phyloP scores from a whole-genome alignment of 306 rosid species.

The Trifolium fragiferum region DNA sequence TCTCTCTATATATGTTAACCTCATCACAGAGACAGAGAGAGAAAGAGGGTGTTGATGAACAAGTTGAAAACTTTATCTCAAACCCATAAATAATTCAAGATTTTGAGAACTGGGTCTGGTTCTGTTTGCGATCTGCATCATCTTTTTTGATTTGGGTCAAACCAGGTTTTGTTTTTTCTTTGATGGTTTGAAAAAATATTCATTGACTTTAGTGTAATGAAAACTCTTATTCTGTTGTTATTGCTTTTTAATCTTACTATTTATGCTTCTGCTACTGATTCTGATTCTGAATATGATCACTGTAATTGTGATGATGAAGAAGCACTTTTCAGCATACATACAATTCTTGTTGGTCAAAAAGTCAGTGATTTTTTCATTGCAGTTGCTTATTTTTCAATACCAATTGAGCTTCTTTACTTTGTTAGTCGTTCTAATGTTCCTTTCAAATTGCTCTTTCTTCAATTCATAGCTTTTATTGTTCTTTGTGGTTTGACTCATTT shows the following conservation, averaged over 20 bases:
- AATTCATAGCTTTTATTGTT: slow-evolving; percentile 84
- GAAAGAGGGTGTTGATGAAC: neutral
- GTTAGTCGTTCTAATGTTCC: slow-evolving; percentile 89
- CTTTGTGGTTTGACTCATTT: slow-evolving; percentile 89
- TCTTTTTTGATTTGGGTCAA: slow-evolving; percentile 7
- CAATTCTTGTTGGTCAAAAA: slow-evolving; percentile 71
- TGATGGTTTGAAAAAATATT: neutral
- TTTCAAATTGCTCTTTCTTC: slow-evolving; percentile 83
- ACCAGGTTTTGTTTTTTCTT: slow-evolving; percentile 16
- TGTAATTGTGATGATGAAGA: slow-evolving; percentile 74
- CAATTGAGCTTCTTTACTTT: slow-evolving; percentile 86
- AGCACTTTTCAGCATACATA: slow-evolving; percentile 64
- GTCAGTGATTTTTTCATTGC: slow-evolving; percentile 88
- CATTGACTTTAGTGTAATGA: slow-evolving; percentile 35
- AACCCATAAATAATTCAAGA: slow-evolving; percentile 2
- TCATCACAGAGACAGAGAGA: neutral
- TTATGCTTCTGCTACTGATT: slow-evolving; percentile 47
- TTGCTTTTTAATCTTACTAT: slow-evolving; percentile 34
- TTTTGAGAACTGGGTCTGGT: neutral
- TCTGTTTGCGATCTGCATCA: neutral
- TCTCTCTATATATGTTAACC: neutral
- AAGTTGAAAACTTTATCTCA: neutral
- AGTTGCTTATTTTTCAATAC: slow-evolving; percentile 87
- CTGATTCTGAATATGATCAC: slow-evolving; percentile 41
- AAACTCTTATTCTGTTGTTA: slow-evolving; percentile 20